These are phyloP conservation scores for Rhodamnia argentea DNA, from an alignment of 345 rosid genomes.

Conservation along the genomic window DNA sequence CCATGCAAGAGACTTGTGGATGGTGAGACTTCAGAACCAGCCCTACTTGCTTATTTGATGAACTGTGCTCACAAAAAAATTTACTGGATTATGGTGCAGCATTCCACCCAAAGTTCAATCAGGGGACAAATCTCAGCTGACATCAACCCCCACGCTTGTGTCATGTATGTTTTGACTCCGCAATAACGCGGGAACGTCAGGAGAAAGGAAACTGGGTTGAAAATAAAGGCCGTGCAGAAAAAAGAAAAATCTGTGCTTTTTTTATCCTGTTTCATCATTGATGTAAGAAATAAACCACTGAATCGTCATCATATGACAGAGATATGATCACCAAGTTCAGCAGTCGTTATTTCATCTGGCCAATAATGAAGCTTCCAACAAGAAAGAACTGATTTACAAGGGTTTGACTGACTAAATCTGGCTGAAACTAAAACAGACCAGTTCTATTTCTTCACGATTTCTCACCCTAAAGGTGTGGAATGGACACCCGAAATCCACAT, in stretches of 20 bases:
- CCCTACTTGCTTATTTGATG: neutral
- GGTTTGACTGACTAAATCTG: neutral
- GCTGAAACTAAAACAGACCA: neutral
- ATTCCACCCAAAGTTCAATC: conserved; percentile 7
- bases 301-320: neutral
- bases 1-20: conserved; percentile 67
- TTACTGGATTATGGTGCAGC: conserved; percentile 16
- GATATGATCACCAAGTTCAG: neutral
- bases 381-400: neutral
- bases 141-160: conserved; percentile 36
- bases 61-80: neutral
- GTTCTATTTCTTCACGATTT: neutral
- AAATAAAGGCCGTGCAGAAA: neutral
- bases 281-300: neutral
- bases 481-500: neutral
- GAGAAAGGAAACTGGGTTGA: neutral
- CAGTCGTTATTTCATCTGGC: neutral
- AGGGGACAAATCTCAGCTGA: conserved; percentile 20
- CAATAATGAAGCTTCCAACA: neutral
- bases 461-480: neutral
- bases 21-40: conserved; percentile 22
- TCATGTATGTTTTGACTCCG: conserved; percentile 38
- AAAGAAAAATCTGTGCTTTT: neutral
- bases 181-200: neutral
- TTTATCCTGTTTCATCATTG: neutral